Evolutionary conservation across 805 yeast species (phyloP), one percentile per base, ranked within the genome.

Genomic region (Candida ascalaphidarum): DNA sequence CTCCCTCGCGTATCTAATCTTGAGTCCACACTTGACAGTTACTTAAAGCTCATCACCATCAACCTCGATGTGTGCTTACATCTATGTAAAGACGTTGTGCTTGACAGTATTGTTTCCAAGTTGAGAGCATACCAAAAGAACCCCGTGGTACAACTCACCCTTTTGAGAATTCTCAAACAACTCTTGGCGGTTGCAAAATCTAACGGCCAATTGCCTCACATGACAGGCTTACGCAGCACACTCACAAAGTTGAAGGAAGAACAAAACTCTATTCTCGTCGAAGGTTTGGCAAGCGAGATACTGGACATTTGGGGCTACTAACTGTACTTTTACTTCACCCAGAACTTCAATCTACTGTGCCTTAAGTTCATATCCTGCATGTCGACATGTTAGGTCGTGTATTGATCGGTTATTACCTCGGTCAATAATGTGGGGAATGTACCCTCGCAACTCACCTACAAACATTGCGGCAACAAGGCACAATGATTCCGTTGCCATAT

Each of bases 21-120:
- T 29, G 74, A 68, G 35, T 53, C 63, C 5, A 55, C 64, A 9
- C 41, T 67, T 14, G 68, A 61, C 14, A 58, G 49, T 23, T 55
- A 65, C 28, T 49, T 57, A 29, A 61, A 55, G 32, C 43, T 68
- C 7, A 33, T 61, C 21, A 41, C 43, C 6, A 30, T 35, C 4
- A 36, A 49, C 33, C 23, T 33, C 10, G 26, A 32, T 1, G 42
- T 60, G 6, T n/a, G n/a, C n/a, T n/a, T n/a, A n/a, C n/a, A n/a
- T n/a, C n/a, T n/a, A n/a, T n/a, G n/a, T n/a, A 38, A 50, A 3
- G 25, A 25, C 5, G 25, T 31, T 3, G 37, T 47, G 21, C 41
- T 41, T 8, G 50, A 46, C 10, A 18, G 36, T 5, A 37, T 61
- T n/a, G 32, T 58, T 15, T 27, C 30, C 23, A 61, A 58, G 34